phyloP scores from a whole-genome alignment of 176 grass and related monocot species.

The maize (Zea mays) region Zm-B73-REFERENCE-NAM-5.0 NC_050104.1:23283001-23283500 shows the following conservation, averaged over 20 bases:
- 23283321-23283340: too few relatives aligned
- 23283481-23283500: background rate
- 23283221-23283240: background rate
- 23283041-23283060: too few relatives aligned
- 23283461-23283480: too few relatives aligned
- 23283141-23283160: background rate
- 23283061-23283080: too few relatives aligned
- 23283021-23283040: too few relatives aligned
- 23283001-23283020: too few relatives aligned
- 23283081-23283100: too few relatives aligned
- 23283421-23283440: too few relatives aligned
- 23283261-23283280: background rate
- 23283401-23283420: too few relatives aligned
- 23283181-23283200: background rate
- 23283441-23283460: background rate
- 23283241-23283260: background rate
- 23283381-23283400: too few relatives aligned
- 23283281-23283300: background rate
- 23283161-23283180: conserved; percentile 17
- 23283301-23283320: background rate
- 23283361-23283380: too few relatives aligned
- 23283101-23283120: background rate
- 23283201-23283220: background rate
- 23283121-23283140: background rate
- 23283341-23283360: too few relatives aligned